A percentile compares a stretch with the other conserved stretches of the same genome.
phyloP scores from a whole-genome alignment of 2,329 filamentous ascomycete genomes.

The Alternaria novae-zelandiae region DNA sequence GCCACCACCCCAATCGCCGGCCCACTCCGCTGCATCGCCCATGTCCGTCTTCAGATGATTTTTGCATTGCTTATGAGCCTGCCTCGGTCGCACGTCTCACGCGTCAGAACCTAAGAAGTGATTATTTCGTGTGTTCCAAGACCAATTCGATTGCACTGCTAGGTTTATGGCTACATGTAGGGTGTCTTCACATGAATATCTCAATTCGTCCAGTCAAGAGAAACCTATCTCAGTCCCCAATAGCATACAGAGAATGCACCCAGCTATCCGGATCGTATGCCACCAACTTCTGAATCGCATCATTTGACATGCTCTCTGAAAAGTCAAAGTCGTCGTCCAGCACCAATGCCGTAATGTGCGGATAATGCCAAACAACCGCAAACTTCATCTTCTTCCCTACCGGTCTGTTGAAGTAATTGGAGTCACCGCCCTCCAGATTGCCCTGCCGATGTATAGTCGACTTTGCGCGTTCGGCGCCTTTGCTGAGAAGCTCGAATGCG shows the following conservation, averaged over 20 bases:
- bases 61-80: not conserved
- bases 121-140: not conserved
- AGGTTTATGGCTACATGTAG: not conserved
- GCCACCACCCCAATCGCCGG: not conserved
- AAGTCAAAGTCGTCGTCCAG: constrained; percentile 50
- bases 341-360: constrained; percentile 42
- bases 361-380: constrained; percentile 53
- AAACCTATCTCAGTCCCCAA: constrained; percentile 33
- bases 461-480: constrained; percentile 71
- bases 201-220: too few species aligned
- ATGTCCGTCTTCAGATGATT: not conserved
- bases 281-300: constrained; percentile 44
- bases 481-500: constrained; percentile 72
- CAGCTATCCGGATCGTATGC: constrained; percentile 44
- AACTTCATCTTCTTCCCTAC: constrained; percentile 65
- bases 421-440: constrained; percentile 68
- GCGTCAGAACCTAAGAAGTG: too few species aligned
- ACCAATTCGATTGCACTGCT: not conserved
- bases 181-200: not conserved
- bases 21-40: not conserved
- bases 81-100: not conserved
- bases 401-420: constrained; percentile 75
- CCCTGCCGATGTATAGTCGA: constrained; percentile 68
- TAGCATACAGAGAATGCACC: constrained; percentile 49
- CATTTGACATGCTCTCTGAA: constrained; percentile 39